Evolutionary conservation across 805 yeast genomes (phyloP).

Genomic region (Grigorovia jiainica): DNA sequence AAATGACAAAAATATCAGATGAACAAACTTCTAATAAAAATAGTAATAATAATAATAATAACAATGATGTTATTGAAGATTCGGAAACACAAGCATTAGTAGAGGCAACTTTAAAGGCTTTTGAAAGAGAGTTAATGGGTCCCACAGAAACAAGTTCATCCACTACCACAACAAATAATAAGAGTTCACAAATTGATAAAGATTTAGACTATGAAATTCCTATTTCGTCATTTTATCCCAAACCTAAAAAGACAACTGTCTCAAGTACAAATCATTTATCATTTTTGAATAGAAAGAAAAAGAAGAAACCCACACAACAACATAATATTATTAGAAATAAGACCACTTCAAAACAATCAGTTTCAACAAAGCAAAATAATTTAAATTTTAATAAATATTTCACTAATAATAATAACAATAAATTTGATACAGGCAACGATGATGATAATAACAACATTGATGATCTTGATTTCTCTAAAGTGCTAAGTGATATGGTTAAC

Average conservation of each 20-base stretch:
- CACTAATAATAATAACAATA: neutral
- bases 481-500: constrained; percentile 46
- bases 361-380: neutral
- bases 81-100: constrained; percentile 27
- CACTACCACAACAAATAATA: neutral
- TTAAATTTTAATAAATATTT: neutral
- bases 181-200: neutral
- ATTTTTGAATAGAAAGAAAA: constrained; percentile 13
- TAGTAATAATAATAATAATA: constrained; percentile 2
- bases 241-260: constrained; percentile 1
- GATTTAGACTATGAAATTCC: constrained; percentile 4
- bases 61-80: constrained; percentile 11
- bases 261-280: neutral
- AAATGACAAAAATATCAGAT: neutral
- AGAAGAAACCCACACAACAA: constrained; percentile 12
- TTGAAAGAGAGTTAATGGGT: constrained; percentile 21
- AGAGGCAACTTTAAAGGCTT: constrained; percentile 27
- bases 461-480: constrained; percentile 38
- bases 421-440: constrained; percentile 1
- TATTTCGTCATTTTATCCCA: constrained; percentile 4
- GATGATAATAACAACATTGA: neutral
- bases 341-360: neutral
- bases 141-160: neutral
- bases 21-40: constrained; percentile 10
- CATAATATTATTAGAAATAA: neutral